Percentiles rank a stretch among this genome's conserved stretches.
Evolutionary conservation across 169 alveolate genomes (phyloP).

Genomic region (Plasmodium berghei): DNA sequence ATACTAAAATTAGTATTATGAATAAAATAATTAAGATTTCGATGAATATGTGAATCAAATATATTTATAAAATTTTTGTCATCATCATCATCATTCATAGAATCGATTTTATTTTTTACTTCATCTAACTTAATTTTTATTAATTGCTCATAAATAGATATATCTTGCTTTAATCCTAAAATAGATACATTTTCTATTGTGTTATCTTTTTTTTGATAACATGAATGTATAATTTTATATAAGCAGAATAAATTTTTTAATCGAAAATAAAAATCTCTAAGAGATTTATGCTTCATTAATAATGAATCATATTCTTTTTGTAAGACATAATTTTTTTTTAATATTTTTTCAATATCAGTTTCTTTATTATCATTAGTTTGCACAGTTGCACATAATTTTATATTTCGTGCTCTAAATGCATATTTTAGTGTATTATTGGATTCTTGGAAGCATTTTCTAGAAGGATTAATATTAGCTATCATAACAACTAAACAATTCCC

Average conservation of each 20-base stretch:
- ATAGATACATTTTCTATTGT: conserved; percentile 11
- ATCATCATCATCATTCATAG: conserved; percentile 3
- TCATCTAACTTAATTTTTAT: conserved; percentile 47
- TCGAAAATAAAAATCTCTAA: conserved; percentile 15
- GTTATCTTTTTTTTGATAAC: conserved; percentile 38
- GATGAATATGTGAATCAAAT: conserved; percentile 22
- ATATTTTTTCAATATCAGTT: conserved; percentile 63
- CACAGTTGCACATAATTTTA: conserved; percentile 83
- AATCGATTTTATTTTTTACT: conserved; percentile 18
- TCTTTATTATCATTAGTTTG: conserved; percentile 75
- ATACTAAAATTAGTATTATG: not conserved
- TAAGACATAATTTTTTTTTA: conserved; percentile 55
- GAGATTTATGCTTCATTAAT: not conserved
- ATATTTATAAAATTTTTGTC: conserved; percentile 23
- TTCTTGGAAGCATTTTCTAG: conserved; percentile 88
- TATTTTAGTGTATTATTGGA: conserved; percentile 93
- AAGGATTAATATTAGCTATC: conserved; percentile 95
- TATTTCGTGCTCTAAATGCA: conserved; percentile 95
- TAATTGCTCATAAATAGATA: conserved; percentile 58
- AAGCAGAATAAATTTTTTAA: conserved; percentile 25
- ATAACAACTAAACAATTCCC: conserved; percentile 95
- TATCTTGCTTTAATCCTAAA: conserved; percentile 60
- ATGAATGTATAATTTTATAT: conserved; percentile 33
- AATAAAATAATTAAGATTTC: conserved; percentile 29
- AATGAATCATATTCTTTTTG: conserved; percentile 67